phyloP scores from a whole-genome alignment of 169 alveolate species.

The Plasmodium gonderi region DNA sequence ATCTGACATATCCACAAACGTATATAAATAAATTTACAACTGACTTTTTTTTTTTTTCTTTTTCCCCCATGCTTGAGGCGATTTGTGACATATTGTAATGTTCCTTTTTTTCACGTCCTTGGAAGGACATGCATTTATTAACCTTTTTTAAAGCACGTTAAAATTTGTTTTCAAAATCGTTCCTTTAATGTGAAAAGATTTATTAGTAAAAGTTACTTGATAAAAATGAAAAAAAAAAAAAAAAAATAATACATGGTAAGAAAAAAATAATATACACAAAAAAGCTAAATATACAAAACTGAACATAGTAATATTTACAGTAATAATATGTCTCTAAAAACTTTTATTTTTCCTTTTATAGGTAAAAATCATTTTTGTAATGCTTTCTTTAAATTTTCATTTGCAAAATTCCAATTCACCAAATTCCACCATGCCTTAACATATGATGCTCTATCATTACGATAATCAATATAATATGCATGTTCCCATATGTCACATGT shows the following conservation, averaged over 20 bases:
- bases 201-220: not conserved
- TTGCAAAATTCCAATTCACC: conserved; percentile 95
- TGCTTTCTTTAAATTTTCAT: conserved; percentile 79
- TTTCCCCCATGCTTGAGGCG: not conserved
- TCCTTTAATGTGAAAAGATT: not conserved
- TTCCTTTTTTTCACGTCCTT: not conserved
- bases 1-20: conserved; percentile 67
- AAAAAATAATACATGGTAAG: not conserved
- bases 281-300: not conserved
- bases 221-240: not conserved
- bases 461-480: conserved; percentile 96
- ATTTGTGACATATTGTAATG: not conserved
- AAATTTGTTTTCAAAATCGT: not conserved
- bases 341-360: not conserved
- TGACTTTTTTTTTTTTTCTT: not conserved
- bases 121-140: not conserved
- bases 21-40: not conserved
- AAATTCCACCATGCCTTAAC: conserved; percentile 94
- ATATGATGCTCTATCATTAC: conserved; percentile 91
- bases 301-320: not conserved
- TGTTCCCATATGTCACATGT: conserved; percentile 98
- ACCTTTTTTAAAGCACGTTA: not conserved
- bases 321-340: not conserved
- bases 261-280: not conserved
- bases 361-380: conserved; percentile 40